Evolutionary conservation across 2,329 filamentous ascomycete genomes (phyloP).

Genomic region (Aspergillus sp.): DNA sequence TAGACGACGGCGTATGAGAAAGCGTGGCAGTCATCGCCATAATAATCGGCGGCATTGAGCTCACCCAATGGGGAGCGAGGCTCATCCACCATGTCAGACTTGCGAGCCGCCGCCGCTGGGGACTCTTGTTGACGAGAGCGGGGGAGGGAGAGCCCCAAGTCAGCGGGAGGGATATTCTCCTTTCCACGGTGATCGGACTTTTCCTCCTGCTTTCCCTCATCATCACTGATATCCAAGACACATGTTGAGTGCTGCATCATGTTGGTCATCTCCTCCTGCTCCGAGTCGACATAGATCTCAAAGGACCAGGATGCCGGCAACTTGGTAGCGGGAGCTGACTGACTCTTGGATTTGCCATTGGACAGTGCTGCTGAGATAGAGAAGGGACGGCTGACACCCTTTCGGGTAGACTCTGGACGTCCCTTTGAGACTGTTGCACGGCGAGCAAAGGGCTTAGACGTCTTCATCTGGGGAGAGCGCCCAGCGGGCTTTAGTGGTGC

Average conservation of each 20-base stretch:
- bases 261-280: slow-evolving; percentile 88
- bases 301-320: slow-evolving; percentile 69
- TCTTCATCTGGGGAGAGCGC: slow-evolving; percentile 73
- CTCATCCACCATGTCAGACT: slow-evolving; percentile 62
- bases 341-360: slow-evolving; percentile 52
- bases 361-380: slow-evolving; percentile 74
- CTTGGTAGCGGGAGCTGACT: slow-evolving; percentile 53
- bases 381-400: slow-evolving; percentile 62
- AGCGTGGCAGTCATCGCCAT: slow-evolving; percentile 64
- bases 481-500: slow-evolving; percentile 70
- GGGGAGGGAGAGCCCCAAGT: slow-evolving; percentile 62
- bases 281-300: slow-evolving; percentile 89
- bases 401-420: slow-evolving; percentile 65
- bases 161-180: slow-evolving; percentile 81
- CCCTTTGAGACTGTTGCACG: slow-evolving; percentile 64
- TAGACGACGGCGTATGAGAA: slow-evolving; percentile 62
- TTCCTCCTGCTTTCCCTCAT: slow-evolving; percentile 64
- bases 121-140: slow-evolving; percentile 24
- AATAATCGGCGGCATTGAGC: slow-evolving; percentile 67
- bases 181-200: slow-evolving; percentile 63
- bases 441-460: slow-evolving; percentile 67
- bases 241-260: slow-evolving; percentile 88
- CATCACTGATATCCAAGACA: slow-evolving; percentile 83
- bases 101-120: slow-evolving; percentile 29
- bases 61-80: slow-evolving; percentile 67